Percentiles rank a stretch among this genome's conserved stretches.
phyloP scores from a whole-genome alignment of 768 basidiomycete species.

The Podaxis rugospora region DNA sequence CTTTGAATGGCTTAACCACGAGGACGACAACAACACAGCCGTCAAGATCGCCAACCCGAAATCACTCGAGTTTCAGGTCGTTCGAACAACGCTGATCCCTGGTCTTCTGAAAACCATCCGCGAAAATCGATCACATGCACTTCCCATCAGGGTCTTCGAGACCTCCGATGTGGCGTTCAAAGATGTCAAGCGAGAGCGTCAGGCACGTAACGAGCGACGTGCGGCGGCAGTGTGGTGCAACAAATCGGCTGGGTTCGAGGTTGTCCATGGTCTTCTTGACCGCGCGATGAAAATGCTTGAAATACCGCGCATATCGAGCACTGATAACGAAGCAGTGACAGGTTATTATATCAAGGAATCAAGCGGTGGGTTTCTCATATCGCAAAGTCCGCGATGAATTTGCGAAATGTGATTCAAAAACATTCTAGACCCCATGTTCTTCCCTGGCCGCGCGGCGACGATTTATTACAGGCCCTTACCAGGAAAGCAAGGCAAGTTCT shows the following conservation, averaged over 20 bases:
- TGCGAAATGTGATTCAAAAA: neutral
- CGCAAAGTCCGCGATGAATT: neutral
- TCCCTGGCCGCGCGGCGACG: slow-evolving; percentile 91
- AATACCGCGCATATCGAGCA: slow-evolving; percentile 68
- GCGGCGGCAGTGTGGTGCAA: slow-evolving; percentile 95
- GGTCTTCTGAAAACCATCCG: slow-evolving; percentile 95
- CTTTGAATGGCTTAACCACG: slow-evolving; percentile 87
- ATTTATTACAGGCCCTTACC: slow-evolving; percentile 77
- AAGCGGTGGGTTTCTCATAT: slow-evolving; percentile 54
- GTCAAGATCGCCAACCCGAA: slow-evolving; percentile 96
- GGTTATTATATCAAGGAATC: slow-evolving; percentile 94
- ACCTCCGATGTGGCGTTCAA: slow-evolving; percentile 91
- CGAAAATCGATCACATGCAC: slow-evolving; percentile 90
- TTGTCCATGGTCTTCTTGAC: slow-evolving; percentile 92
- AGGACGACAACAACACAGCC: slow-evolving; percentile 75
- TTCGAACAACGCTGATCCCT: slow-evolving; percentile 92
- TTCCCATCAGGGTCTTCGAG: slow-evolving; percentile 94
- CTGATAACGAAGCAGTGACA: slow-evolving; percentile 48
- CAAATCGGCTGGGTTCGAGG: slow-evolving; percentile 94
- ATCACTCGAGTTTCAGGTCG: slow-evolving; percentile 96
- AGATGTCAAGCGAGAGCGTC: slow-evolving; percentile 70
- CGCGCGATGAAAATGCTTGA: slow-evolving; percentile 96
- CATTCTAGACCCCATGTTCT: slow-evolving; percentile 79
- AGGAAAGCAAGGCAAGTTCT: slow-evolving; percentile 25
- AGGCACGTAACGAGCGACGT: slow-evolving; percentile 83